Evolutionary conservation across 148 eudicot genomes (phyloP).

Genomic region (Amaranthus cruentus): DNA sequence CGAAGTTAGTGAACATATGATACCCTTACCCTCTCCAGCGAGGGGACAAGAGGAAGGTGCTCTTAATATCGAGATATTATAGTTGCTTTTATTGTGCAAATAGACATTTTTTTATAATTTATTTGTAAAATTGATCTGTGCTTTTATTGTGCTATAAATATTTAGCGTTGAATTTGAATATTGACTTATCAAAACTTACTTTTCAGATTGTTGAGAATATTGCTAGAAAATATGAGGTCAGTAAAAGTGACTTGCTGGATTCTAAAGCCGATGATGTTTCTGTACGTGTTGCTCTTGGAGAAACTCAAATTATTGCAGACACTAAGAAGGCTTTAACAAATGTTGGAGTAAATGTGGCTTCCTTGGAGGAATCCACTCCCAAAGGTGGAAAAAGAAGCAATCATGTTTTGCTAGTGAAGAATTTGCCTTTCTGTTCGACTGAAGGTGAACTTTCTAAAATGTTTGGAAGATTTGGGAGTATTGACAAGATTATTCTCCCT

Average conservation of each 20-base stretch:
- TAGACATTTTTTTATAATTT: too few species aligned
- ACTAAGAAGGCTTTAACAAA: conserved; percentile 82
- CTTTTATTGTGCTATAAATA: too few species aligned
- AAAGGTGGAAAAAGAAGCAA: conserved; percentile 69
- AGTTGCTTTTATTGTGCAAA: too few species aligned
- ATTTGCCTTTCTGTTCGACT: conserved; percentile 75
- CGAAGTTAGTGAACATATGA: too few species aligned
- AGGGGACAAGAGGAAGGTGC: too few species aligned
- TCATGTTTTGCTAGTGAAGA: conserved; percentile 79
- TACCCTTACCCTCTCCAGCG: too few species aligned
- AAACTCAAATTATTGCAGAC: conserved; percentile 87
- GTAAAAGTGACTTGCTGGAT: conserved; percentile 80
- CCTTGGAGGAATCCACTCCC: conserved; percentile 66
- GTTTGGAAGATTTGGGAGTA: conserved; percentile 81
- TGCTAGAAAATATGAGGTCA: conserved; percentile 75
- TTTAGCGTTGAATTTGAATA: too few species aligned
- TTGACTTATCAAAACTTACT: neutral
- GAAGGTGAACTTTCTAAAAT: conserved; percentile 73
- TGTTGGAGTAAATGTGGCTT: conserved; percentile 73
- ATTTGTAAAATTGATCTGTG: too few species aligned
- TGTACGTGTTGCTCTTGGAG: conserved; percentile 85
- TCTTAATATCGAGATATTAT: too few species aligned
- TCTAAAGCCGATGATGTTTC: conserved; percentile 83
- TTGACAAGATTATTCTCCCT: conserved; percentile 92
- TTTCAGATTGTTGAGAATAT: conserved; percentile 76